These are phyloP conservation scores for Suhomyces faveliae DNA, from an alignment of 805 yeast genomes.

Conservation along the genomic window DNA sequence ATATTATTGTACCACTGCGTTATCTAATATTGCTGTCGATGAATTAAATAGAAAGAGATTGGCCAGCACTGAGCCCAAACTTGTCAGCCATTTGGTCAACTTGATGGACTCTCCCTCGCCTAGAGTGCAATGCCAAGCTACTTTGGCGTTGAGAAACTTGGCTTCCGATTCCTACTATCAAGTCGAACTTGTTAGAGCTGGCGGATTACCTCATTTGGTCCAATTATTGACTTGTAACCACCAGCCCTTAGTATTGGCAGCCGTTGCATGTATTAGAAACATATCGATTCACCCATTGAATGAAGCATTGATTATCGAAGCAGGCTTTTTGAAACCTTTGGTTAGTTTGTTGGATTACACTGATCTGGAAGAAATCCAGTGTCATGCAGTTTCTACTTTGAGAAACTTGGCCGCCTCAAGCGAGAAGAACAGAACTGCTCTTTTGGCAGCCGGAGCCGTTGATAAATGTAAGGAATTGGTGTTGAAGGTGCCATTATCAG, in stretches of 20 bases:
- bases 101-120: constrained; percentile 93
- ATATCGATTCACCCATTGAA: constrained; percentile 95
- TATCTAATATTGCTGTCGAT: constrained; percentile 96
- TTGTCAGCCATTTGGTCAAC: constrained; percentile 82
- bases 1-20: constrained; percentile 96
- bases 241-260: constrained; percentile 89
- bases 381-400: constrained; percentile 95
- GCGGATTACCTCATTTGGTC: constrained; percentile 93
- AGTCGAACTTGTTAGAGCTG: constrained; percentile 91
- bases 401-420: constrained; percentile 95
- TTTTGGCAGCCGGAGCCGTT: constrained; percentile 93
- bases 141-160: constrained; percentile 89
- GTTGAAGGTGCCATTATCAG: constrained; percentile 80
- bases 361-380: constrained; percentile 93
- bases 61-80: constrained; percentile 87
- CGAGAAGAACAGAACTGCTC: constrained; percentile 87
- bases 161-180: constrained; percentile 97
- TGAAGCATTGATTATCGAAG: constrained; percentile 93
- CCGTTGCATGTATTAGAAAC: constrained; percentile 97
- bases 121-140: constrained; percentile 97
- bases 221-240: constrained; percentile 83
- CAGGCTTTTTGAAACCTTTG: constrained; percentile 91
- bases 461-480: constrained; percentile 88
- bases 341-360: constrained; percentile 79
- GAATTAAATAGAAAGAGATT: constrained; percentile 84